Evolutionary conservation across 108 stramenopile species (phyloP).

Genomic region (Nitzschia inconspicua): DNA sequence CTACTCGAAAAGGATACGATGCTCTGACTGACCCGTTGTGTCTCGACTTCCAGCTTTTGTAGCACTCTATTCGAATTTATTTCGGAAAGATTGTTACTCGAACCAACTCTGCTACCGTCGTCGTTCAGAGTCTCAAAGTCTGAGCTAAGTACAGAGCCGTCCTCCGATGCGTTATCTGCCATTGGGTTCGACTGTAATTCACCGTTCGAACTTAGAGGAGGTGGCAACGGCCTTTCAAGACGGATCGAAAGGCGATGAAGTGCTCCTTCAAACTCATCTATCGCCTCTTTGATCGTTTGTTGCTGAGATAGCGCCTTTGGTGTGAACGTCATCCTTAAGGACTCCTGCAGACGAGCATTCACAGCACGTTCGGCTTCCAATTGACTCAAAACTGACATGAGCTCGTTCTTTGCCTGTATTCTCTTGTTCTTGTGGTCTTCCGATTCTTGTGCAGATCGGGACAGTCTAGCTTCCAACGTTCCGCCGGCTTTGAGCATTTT

Average conservation of each 20-base stretch:
- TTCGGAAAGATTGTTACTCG: conserved; percentile 26
- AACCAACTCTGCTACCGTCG: neutral
- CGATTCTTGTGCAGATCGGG: conserved; percentile 69
- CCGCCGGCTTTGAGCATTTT: conserved; percentile 71
- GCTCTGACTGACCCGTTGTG: conserved; percentile 72
- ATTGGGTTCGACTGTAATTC: neutral
- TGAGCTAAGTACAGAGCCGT: neutral
- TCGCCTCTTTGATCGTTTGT: conserved; percentile 59
- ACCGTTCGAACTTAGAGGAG: conserved; percentile 20
- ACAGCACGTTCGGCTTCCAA: conserved; percentile 70
- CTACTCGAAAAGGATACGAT: conserved; percentile 55
- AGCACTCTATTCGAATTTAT: conserved; percentile 56
- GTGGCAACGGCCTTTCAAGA: conserved; percentile 52
- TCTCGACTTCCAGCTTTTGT: conserved; percentile 73
- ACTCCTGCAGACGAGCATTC: conserved; percentile 58
- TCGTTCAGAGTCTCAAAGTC: neutral
- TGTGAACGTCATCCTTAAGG: conserved; percentile 75
- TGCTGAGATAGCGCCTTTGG: conserved; percentile 83
- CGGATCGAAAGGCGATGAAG: conserved; percentile 53
- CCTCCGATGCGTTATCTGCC: neutral
- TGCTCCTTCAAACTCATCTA: conserved; percentile 64
- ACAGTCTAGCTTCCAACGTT: conserved; percentile 67
- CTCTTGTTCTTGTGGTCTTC: conserved; percentile 87
- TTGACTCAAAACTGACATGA: conserved; percentile 76
- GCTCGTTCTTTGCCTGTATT: conserved; percentile 78